Percentiles rank a stretch among this genome's conserved stretches.
Evolutionary conservation across 2,329 filamentous ascomycete genomes (phyloP).

Genomic region (Gnomoniopsis sp.): DNA sequence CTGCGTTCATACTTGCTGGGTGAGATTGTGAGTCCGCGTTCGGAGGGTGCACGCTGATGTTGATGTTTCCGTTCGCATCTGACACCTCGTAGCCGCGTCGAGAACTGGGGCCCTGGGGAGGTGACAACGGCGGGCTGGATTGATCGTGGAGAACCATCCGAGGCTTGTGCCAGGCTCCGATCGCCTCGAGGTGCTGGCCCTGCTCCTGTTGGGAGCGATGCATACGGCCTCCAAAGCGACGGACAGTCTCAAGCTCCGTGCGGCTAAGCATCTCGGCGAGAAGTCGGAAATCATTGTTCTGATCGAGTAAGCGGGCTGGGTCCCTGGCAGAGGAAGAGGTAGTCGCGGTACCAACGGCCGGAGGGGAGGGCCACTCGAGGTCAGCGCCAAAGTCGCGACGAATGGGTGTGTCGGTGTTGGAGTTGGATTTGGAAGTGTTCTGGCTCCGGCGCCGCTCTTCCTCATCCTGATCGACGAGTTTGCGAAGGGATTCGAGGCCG

Average conservation of each 20-base stretch:
- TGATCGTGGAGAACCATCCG: conserved; percentile 33
- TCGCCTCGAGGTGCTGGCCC: conserved; percentile 16
- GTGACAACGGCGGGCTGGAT: conserved; percentile 18
- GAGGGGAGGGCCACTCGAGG: background rate
- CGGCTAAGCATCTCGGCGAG: conserved; percentile 69
- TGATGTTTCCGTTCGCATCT: conserved; percentile 2
- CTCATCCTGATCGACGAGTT: conserved; percentile 38
- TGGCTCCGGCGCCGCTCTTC: conserved; percentile 19
- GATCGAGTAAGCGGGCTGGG: conserved; percentile 9
- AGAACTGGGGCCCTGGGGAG: background rate
- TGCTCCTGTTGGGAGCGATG: conserved; percentile 48
- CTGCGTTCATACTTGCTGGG: background rate
- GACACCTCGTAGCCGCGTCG: background rate
- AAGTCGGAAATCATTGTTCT: conserved; percentile 61
- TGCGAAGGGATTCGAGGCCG: conserved; percentile 60
- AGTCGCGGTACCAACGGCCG: background rate
- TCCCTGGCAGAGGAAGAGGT: background rate
- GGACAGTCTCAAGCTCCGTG: conserved; percentile 62
- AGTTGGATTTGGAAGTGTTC: background rate
- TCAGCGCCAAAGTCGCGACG: background rate
- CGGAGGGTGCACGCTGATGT: background rate
- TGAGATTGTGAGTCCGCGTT: background rate
- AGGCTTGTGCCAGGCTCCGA: conserved; percentile 37
- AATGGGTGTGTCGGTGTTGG: background rate
- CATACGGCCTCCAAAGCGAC: conserved; percentile 61